Evolutionary conservation across 768 basidiomycete genomes (phyloP), one percentile per base, ranked within the genome.

Genomic region (Hortiboletus flavorubellus): DNA sequence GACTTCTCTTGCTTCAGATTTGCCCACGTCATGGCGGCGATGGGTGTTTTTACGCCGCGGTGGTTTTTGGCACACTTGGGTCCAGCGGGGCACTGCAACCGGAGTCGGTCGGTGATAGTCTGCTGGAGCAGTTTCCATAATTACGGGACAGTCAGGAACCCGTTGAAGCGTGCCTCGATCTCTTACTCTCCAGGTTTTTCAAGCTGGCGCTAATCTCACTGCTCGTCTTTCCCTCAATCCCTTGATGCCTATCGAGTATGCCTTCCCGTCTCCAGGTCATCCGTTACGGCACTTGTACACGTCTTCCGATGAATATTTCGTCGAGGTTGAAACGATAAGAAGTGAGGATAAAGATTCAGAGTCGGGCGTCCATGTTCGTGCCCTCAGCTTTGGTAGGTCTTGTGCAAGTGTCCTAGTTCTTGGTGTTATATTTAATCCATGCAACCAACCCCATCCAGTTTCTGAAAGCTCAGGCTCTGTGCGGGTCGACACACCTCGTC

Each of bases 291-390:
- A 38, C 21, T 46, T 64, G 34, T 43, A 55, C 33, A 38, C 56
- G 2, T 23, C 21, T 23, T 55, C 55, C 2, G 8, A 29, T 23
- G 55, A 59, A 16, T 59, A 53, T 16, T 58, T 55, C 2, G 21
- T 49, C 3, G 60, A 68, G 2, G 49, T 56, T 44, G 51, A 41
- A 9, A 55, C 60, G n/a, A 52, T 60, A 14, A 49, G 46, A 9
- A 63, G 52, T 34, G 63, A 60, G 49, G 67, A 64, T 40, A 70
- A 72, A 23, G 70, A 68, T 5, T 46, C 60, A 14, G 62, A 60
- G 34, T 11, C 53, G 6, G 57, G 41, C 12, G 41, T 46, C 35
- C 52, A 49, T 29, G 46, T 65, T 21, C 63, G 33, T 33, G 33
- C 59, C 1, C 38, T 69, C 15, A 56, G 29, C 26, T 58, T 51